Percentiles rank a stretch among this genome's conserved stretches.
Conservation (phyloP, 163 green algal species). For the Prototheca cutis region DNA sequence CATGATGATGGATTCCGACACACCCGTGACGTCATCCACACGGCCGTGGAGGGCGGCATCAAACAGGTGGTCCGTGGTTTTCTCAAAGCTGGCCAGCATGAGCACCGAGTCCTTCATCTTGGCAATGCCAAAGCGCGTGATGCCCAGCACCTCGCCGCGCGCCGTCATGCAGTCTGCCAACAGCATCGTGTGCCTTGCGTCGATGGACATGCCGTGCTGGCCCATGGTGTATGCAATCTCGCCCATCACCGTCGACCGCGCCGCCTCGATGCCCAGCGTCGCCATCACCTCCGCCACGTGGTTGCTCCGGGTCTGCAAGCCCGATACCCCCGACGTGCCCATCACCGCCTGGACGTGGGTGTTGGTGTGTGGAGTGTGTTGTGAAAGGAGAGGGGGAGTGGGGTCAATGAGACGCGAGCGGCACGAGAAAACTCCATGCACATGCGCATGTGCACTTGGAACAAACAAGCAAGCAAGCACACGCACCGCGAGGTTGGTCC, state of each 20-base stretch:
- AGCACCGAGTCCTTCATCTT: conserved; percentile 99
- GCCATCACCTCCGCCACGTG: conserved; percentile 82
- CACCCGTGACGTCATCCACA: conserved; percentile 62
- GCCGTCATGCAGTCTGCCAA: conserved; percentile 97
- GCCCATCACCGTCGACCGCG: conserved; percentile 53
- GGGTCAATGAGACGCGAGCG: too few species aligned
- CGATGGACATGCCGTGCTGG: conserved; percentile 89
- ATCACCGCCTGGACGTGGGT: conserved; percentile 40
- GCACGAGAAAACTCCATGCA: too few species aligned
- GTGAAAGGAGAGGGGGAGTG: too few species aligned
- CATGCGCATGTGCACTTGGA: too few species aligned
- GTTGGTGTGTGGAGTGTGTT: background rate
- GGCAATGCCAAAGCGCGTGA: conserved; percentile 97
- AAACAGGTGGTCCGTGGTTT: conserved; percentile 98
- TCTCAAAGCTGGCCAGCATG: conserved; percentile 97
- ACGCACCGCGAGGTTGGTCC: conserved; percentile 59
- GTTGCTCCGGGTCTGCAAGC: conserved; percentile 70
- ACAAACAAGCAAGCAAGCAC: too few species aligned
- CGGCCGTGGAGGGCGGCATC: conserved; percentile 81
- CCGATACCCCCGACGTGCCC: conserved; percentile 60
- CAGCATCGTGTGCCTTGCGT: conserved; percentile 90
- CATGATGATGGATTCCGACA: conserved; percentile 98
- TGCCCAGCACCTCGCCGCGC: conserved; percentile 92
- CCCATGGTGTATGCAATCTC: conserved; percentile 93
- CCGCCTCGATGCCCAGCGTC: conserved; percentile 89